Evolutionary conservation across 2,329 filamentous ascomycete genomes (phyloP).

Genomic region (Fusarium fracticaudum): DNA sequence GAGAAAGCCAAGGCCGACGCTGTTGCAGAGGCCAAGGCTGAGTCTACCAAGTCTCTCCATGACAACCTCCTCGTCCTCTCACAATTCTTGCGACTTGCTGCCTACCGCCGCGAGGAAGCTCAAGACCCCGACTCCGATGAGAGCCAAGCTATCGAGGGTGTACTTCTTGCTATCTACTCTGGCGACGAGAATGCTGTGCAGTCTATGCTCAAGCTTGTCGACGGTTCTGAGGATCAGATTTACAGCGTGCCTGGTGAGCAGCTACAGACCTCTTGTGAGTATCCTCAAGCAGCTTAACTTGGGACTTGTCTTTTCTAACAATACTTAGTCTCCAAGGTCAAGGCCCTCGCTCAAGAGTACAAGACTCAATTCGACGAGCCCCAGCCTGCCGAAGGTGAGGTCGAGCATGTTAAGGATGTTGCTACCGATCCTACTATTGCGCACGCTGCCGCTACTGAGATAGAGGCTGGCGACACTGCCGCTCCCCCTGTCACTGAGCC

Average conservation of each 20-base stretch:
- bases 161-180: slow-evolving; percentile 80
- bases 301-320: slow-evolving; percentile 30
- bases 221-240: slow-evolving; percentile 74
- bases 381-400: slow-evolving; percentile 46
- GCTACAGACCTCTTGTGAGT: slow-evolving; percentile 77
- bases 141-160: slow-evolving; percentile 82
- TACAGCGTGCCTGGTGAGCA: slow-evolving; percentile 71
- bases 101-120: slow-evolving; percentile 77
- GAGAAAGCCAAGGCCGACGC: slow-evolving; percentile 66
- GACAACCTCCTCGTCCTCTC: slow-evolving; percentile 76
- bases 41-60: slow-evolving; percentile 63
- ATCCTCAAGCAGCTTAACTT: not conserved
- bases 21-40: slow-evolving; percentile 62
- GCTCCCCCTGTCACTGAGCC: slow-evolving; percentile 53
- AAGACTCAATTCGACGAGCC: slow-evolving; percentile 54
- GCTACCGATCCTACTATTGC: slow-evolving; percentile 72
- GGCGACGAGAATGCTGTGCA: slow-evolving; percentile 79
- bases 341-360: slow-evolving; percentile 62
- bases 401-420: slow-evolving; percentile 47
- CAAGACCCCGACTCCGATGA: slow-evolving; percentile 72
- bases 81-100: slow-evolving; percentile 82
- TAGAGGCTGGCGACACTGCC: slow-evolving; percentile 59
- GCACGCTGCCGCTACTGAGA: slow-evolving; percentile 74
- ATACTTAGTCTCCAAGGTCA: slow-evolving; percentile 49
- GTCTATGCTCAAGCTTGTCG: slow-evolving; percentile 80